Base-by-base conservation (phyloP, 1,139 yeast species). In the Yamadazyma mexicana region DNA sequence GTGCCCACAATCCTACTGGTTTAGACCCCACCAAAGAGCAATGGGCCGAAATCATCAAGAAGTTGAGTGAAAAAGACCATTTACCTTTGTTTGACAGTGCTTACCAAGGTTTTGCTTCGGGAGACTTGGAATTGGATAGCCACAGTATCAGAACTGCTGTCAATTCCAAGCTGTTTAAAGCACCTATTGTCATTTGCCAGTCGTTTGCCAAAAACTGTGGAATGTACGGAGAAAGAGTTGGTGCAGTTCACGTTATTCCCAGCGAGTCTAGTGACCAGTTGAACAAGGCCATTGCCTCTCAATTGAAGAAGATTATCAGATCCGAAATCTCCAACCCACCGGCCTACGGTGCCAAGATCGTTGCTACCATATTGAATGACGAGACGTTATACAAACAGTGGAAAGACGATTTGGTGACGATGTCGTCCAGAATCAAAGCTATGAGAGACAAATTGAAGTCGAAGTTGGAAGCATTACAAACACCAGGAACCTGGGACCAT, bases 181-280 rank as follows among this genome's bases (percentile, higher is more conserved):
- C 67, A 14, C 92, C 92, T 36, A 67, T 83, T 39, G 50, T 84
- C 23, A 77, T 92, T 44, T 87, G 96, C 65, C 98, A 92, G 70
- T 88, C 97, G n/a, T 92, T 92, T 66, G 96, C 98, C 40, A 92
- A 92, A 67, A 92, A 92, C 68, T 85, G 87, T 63, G 98, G 98
- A 51, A 85, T 92, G 81, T 92, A 92, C 61, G 98, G 98, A 61
- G 98, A 92, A 71, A 85, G 98, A 70, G 91, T 84, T 34, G 98
- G 98, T 48, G 95, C 95, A 15, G 78, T 92, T 61, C 96, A 88
- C 59, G 60, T 87, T 24, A 74, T 87, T 43, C 59, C 81, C 20
- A 75, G 79, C 37, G 67, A 69, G 39, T 57, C 58, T 15, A 70
- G 65, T 48, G 61, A 60, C 11, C 26, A 39, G 2, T 61, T 74